Evolutionary conservation across 306 rosid species (phyloP).

Genomic region (Cicer cuneatum): DNA sequence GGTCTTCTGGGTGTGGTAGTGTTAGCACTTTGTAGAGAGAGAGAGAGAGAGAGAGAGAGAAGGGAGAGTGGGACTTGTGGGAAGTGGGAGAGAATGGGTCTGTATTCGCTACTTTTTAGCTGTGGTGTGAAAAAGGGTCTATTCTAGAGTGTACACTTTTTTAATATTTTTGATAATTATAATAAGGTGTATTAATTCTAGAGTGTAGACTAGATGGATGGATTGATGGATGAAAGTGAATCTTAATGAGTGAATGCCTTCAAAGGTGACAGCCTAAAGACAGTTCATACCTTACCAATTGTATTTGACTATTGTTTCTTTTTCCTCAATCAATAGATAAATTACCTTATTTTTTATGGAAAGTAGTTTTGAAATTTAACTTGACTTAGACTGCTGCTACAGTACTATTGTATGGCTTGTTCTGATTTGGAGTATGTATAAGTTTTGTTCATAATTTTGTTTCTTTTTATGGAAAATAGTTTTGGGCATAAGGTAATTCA

Average conservation of each 20-base stretch:
- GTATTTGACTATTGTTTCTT: slow-evolving; percentile 42
- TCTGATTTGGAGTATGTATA: neutral
- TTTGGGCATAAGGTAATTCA: no score
- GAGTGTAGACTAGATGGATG: slow-evolving; percentile 13
- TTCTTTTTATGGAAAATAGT: no score
- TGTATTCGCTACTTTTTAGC: neutral
- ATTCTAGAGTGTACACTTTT: neutral
- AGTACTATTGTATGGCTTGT: neutral
- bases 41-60: neutral
- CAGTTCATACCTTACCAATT: slow-evolving; percentile 54
- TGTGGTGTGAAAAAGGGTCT: slow-evolving; percentile 33
- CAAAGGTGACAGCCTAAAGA: slow-evolving; percentile 60
- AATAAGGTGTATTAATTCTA: neutral
- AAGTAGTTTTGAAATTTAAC: slow-evolving; percentile 25
- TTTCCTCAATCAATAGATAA: neutral
- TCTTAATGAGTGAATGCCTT: slow-evolving; percentile 21
- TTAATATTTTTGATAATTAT: no score
- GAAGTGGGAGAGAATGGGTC: neutral
- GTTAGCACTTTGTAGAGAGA: neutral
- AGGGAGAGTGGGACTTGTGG: neutral
- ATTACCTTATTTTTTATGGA: slow-evolving; percentile 2
- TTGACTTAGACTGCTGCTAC: neutral
- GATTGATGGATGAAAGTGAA: slow-evolving; percentile 14
- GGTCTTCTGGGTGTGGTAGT: neutral
- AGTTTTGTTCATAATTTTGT: no score